phyloP scores from a whole-genome alignment of 306 rosid genomes.

The Castanea sativa region DNA sequence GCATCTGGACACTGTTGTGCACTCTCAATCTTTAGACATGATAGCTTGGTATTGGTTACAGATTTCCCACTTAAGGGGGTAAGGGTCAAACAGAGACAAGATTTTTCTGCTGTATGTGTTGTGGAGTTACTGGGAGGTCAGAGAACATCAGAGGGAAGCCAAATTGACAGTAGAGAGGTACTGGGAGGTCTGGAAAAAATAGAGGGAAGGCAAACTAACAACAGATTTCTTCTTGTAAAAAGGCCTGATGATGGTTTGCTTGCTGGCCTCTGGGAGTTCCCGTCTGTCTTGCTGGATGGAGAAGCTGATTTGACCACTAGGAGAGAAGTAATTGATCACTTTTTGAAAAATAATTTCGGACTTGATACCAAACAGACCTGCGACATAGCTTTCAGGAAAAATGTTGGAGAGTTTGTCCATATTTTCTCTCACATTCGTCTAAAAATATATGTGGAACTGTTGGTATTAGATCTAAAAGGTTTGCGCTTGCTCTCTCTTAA shows the following conservation, averaged over 20 bases:
- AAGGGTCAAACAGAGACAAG: conserved; percentile 64
- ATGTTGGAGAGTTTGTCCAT: conserved; percentile 83
- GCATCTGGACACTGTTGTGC: conserved; percentile 64
- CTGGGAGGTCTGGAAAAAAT: conserved; percentile 39
- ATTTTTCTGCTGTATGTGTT: conserved; percentile 76
- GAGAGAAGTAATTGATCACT: conserved; percentile 47
- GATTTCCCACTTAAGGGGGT: conserved; percentile 70
- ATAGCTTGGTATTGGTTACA: conserved; percentile 58
- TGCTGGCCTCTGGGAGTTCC: conserved; percentile 98
- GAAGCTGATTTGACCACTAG: conserved; percentile 48
- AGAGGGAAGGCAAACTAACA: conserved; percentile 24
- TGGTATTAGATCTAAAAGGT: conserved; percentile 67
- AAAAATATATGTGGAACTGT: conserved; percentile 71
- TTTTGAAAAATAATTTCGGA: conserved; percentile 47
- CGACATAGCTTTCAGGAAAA: conserved; percentile 56
- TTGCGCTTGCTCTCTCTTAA: conserved; percentile 6
- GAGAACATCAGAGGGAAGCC: conserved; percentile 21
- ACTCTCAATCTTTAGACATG: conserved; percentile 46
- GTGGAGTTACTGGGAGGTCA: conserved; percentile 65
- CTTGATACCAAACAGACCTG: conserved; percentile 49
- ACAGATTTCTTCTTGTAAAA: conserved; percentile 73
- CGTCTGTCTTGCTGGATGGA: conserved; percentile 65
- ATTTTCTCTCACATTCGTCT: conserved; percentile 89
- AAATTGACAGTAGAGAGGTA: conserved; percentile 50
- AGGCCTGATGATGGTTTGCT: conserved; percentile 90